Evolutionary conservation across 345 rosid genomes (phyloP), one percentile per base, ranked within the genome.

Genomic region (Salix udensis): DNA sequence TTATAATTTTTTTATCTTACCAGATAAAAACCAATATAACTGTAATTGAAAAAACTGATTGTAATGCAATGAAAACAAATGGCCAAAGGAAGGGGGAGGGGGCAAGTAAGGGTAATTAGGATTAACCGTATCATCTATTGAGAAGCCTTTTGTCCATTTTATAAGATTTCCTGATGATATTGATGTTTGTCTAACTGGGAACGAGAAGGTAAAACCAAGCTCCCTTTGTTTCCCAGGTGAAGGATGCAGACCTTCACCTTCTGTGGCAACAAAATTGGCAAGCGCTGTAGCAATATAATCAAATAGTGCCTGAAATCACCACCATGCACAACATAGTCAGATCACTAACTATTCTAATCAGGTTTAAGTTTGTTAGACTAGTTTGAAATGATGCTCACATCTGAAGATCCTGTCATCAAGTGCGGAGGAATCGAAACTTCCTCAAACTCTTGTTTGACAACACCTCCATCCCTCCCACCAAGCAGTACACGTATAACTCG

Each of bases 121-220:
- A 86, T 78, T 83, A 77, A 94, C 99, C 76, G 80, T 50, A 11
- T 92, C 97, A 58, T 92, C 92, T 36, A 96, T 94, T 67, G 89
- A 87, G 79, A 94, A 96, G 68, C 99, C 99, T 78, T 94, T 96
- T 24, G 99, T 94, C 99, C 99, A 96, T 73, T 86, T 92, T 76
- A 94, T 86, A 70, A 96, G 94, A 65, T 84, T 87, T 78, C 99
- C 99, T 14, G 96, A 82, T 15, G 91, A 81, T 72, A 96, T 87
- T 74, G 98, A 96, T 61, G 88, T 78, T 85, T 92, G 99, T 88
- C 80, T 87, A 44, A 94, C 97, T 2, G 99, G 99, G 84, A 96
- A 96, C 4, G 99, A 96, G 86, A 96, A 96, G 78, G 99, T 96
- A 84, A 94, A 96, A n/a, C 98, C 99, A 28, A 94, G 77, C 80